Evolutionary conservation across 257 asterid species (phyloP), one percentile per base, ranked within the genome.

Genomic region (Scutellaria minor): DNA sequence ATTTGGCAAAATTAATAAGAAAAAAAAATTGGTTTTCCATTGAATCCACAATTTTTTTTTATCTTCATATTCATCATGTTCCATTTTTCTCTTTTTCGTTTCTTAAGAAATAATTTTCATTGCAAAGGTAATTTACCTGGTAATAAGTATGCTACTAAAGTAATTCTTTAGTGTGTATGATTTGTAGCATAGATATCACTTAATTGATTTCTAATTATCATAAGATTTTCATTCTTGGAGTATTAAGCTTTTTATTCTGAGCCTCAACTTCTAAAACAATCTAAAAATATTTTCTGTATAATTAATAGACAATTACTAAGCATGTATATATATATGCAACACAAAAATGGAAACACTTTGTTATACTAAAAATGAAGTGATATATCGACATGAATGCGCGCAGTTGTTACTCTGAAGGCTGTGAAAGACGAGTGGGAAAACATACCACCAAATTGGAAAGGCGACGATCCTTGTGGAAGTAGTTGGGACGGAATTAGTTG

Each of bases 401-500:
- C 91, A 91, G 97, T 20, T 74, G 72, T 68, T 70, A 87, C 82
- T 73, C 54, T 91, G 70, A 76, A 70, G 59, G 54, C 91, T 68
- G 73, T 87, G 66, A 82, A 54, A 74, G 71, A 58, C 50, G 20
- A 2, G 10, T 91, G 89, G 93, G 9, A 82, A 13, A 89, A 91
- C 69, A 72, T 64, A 46, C 96, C 97, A 0, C 96, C 95, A 9
- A 83, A 67, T 66, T 91, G 97, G 97, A 66, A 7, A 7, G 90
- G 89, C 15, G 59, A 61, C 9, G 96, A 91, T 84, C 96, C 97
- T 12, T 91, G 97, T 74, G 92, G 88, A 53, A 53, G 7, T 56
- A 53, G 52, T 6, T 89, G 97, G 97, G 95, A 76, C 5, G 97
- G 97, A 70, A 80, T 91, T 55, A 63, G 63, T 60, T 91, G 97